These are phyloP conservation scores for Tribonema minus DNA, from an alignment of 108 stramenopile species.

Conservation along the genomic window DNA sequence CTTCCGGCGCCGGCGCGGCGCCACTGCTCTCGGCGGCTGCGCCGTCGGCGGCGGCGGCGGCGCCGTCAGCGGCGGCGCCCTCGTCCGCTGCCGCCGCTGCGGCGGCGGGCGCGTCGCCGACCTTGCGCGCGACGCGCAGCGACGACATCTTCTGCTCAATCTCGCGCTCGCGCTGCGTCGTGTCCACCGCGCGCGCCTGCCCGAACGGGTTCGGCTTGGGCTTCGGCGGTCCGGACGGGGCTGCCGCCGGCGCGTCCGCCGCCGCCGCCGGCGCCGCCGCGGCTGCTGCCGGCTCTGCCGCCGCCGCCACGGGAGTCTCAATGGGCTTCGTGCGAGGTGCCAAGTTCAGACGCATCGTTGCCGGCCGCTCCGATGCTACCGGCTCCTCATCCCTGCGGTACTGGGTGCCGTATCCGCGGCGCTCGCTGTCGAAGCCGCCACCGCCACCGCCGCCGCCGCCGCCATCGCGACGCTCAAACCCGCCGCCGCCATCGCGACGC, in stretches of 20 bases:
- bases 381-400: too few relatives aligned
- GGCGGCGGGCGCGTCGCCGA: background rate
- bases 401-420: too few relatives aligned
- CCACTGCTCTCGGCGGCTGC: background rate
- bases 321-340: too few relatives aligned
- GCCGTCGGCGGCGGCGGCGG: background rate
- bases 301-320: too few relatives aligned
- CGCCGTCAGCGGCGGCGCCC: background rate
- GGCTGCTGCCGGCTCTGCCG: too few relatives aligned
- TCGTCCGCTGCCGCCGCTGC: background rate
- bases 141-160: constrained; percentile 25
- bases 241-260: background rate
- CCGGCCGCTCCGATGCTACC: too few relatives aligned
- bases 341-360: too few relatives aligned
- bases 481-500: background rate
- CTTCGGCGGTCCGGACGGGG: background rate
- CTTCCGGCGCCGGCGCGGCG: background rate
- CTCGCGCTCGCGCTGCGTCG: constrained; percentile 34
- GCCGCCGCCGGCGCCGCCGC: background rate
- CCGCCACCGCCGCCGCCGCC: constrained; percentile 14
- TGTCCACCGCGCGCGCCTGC: constrained; percentile 38
- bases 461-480: background rate
- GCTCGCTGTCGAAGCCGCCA: background rate
- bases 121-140: background rate
- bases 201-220: constrained; percentile 43